These are phyloP conservation scores for Wickerhamiella nectarea DNA, from an alignment of 805 yeast species.

Conservation along the genomic window DNA sequence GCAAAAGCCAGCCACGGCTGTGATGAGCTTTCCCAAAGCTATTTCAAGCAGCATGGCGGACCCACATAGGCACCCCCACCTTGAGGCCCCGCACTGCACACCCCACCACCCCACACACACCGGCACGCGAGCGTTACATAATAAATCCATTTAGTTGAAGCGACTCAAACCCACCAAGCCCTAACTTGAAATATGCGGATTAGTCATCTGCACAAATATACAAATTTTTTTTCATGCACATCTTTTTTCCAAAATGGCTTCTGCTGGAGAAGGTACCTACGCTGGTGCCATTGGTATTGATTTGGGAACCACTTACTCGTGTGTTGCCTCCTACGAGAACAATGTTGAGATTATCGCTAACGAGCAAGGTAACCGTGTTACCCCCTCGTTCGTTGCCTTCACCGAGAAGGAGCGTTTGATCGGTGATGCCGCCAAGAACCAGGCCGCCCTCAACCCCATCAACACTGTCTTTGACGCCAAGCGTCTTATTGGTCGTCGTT, in stretches of 20 bases:
- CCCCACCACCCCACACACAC: no score
- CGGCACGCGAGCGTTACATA: no score
- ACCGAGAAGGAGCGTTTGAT: slow-evolving; percentile 89
- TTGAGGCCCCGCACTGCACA: no score
- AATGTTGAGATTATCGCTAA: slow-evolving; percentile 93
- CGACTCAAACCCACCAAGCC: slow-evolving; percentile 4
- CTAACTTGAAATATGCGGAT: background rate
- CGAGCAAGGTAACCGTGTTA: slow-evolving; percentile 97
- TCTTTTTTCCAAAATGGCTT: slow-evolving; percentile 18
- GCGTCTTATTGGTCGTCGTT: slow-evolving; percentile 88
- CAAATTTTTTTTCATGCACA: slow-evolving; percentile 10
- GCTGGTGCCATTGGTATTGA: slow-evolving; percentile 99
- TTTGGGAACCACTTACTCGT: slow-evolving; percentile 94
- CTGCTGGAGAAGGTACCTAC: slow-evolving; percentile 79
- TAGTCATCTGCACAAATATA: slow-evolving; percentile 1
- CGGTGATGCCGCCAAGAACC: slow-evolving; percentile 98
- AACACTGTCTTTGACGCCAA: slow-evolving; percentile 91
- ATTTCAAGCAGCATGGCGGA: no score
- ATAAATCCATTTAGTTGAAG: no score
- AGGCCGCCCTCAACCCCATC: slow-evolving; percentile 86
- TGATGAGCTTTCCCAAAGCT: no score
- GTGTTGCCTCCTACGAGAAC: slow-evolving; percentile 80
- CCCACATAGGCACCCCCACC: no score
- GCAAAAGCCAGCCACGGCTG: no score
- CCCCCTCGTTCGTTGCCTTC: slow-evolving; percentile 94